Evolutionary conservation across 306 rosid species (phyloP).

Genomic region (Notholithocarpus densiflorus): DNA sequence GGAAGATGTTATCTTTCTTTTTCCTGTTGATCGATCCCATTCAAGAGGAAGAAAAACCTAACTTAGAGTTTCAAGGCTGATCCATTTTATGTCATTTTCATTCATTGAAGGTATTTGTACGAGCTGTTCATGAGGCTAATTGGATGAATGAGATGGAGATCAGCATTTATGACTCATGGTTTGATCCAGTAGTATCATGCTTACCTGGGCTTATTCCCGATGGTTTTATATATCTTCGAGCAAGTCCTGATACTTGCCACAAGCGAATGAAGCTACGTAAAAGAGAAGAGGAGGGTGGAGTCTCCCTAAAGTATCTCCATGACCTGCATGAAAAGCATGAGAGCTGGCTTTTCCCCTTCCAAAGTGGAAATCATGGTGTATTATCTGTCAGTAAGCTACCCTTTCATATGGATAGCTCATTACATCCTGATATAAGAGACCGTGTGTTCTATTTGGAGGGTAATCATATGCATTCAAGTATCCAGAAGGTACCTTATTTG

Average conservation of each 20-base stretch:
- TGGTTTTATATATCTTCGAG: conserved; percentile 95
- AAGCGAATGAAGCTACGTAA: conserved; percentile 80
- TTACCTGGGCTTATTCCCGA: conserved; percentile 97
- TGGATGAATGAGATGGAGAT: conserved; percentile 99
- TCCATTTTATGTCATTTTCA: conserved; percentile 30
- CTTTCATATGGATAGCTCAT: conserved; percentile 58
- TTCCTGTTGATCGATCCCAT: conserved; percentile 22
- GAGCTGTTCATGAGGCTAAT: conserved; percentile 97
- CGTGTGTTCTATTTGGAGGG: conserved; percentile 96
- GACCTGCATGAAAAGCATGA: conserved; percentile 94
- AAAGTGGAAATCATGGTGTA: conserved; percentile 79
- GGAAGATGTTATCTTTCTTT: conserved; percentile 13
- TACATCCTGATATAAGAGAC: conserved; percentile 82
- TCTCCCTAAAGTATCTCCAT: conserved; percentile 70
- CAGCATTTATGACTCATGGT: conserved; percentile 98
- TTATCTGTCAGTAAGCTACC: conserved; percentile 69
- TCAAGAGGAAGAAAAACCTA: conserved; percentile 22
- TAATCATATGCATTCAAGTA: conserved; percentile 94
- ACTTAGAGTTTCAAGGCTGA: conserved; percentile 32
- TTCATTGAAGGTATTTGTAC: conserved; percentile 73
- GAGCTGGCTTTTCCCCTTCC: conserved; percentile 88
- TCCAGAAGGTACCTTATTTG: conserved; percentile 70
- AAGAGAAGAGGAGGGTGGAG: conserved; percentile 93
- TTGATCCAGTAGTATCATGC: conserved; percentile 93
- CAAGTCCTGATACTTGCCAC: conserved; percentile 98